Evolutionary conservation across 1,284 basidiomycete species (phyloP).

Genomic region (Mycosarcoma maydis): DNA sequence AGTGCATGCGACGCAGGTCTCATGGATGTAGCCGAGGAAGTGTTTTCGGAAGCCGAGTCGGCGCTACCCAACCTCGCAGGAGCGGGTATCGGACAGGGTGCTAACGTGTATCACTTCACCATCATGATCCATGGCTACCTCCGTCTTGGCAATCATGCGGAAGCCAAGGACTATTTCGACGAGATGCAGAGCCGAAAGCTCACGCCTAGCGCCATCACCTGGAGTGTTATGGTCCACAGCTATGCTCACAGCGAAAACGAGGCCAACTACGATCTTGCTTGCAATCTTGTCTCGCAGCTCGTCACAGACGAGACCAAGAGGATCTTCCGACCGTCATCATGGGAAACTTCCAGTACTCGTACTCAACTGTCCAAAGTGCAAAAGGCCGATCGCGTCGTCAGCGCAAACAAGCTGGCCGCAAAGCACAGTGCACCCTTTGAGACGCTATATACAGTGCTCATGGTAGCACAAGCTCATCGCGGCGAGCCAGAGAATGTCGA

Average conservation of each 20-base stretch:
- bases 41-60: slow-evolving; percentile 70
- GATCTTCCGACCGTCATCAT: slow-evolving; percentile 9
- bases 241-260: slow-evolving; percentile 54
- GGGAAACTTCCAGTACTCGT: slow-evolving; percentile 2
- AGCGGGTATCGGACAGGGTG: slow-evolving; percentile 36
- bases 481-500: slow-evolving; percentile 73
- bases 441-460: slow-evolving; percentile 74
- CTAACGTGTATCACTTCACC: slow-evolving; percentile 76
- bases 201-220: slow-evolving; percentile 77
- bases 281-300: slow-evolving; percentile 47
- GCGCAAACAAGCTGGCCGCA: slow-evolving; percentile 1
- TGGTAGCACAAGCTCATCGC: slow-evolving; percentile 72
- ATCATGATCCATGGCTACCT: slow-evolving; percentile 85
- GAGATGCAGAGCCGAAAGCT: slow-evolving; percentile 79
- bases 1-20: slow-evolving; percentile 81
- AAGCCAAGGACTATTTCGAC: slow-evolving; percentile 78
- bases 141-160: slow-evolving; percentile 71
- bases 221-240: slow-evolving; percentile 72
- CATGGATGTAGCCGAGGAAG: slow-evolving; percentile 75
- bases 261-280: slow-evolving; percentile 46
- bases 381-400: neutral
- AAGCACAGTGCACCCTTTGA: slow-evolving; percentile 40
- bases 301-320: slow-evolving; percentile 26
- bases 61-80: slow-evolving; percentile 22
- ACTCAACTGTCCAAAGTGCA: slow-evolving; percentile 1